A percentile compares a stretch with the other conserved stretches of the same genome.
phyloP scores from a whole-genome alignment of 352 stramenopile species.

The Globisporangium heterothallicum region DNA sequence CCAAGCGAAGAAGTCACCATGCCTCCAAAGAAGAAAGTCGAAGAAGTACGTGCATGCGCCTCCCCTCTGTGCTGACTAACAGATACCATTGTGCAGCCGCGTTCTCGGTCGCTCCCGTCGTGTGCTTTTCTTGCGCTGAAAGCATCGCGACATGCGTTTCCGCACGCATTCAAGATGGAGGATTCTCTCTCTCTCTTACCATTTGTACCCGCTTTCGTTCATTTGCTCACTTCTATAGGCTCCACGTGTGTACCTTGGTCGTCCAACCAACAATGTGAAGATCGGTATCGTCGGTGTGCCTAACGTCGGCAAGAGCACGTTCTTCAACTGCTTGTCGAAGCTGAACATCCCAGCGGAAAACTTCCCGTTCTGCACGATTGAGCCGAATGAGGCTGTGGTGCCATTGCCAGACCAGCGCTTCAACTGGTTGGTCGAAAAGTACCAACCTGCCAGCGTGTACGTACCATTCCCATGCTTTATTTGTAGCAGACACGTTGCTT shows the following conservation, averaged over 20 bases:
- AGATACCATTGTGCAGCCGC: neutral
- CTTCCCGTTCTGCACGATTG: constrained; percentile 98
- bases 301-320: constrained; percentile 99
- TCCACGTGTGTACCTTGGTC: constrained; percentile 73
- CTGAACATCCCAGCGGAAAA: constrained; percentile 90
- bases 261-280: constrained; percentile 93
- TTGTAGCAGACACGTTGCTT: no score
- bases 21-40: constrained; percentile 83
- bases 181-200: neutral
- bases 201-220: neutral
- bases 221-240: constrained; percentile 12
- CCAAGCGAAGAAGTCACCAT: constrained; percentile 20
- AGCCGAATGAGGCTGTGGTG: constrained; percentile 97
- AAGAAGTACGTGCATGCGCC: constrained; percentile 36
- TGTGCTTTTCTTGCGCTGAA: neutral
- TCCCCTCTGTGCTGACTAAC: neutral
- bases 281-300: constrained; percentile 99
- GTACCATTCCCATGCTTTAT: constrained; percentile 7
- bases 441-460: constrained; percentile 90
- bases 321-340: constrained; percentile 99
- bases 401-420: constrained; percentile 98
- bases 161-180: constrained; percentile 3
- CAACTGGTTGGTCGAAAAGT: constrained; percentile 96
- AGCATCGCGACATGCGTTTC: neutral
- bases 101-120: neutral